These are phyloP conservation scores for Alternaria solani DNA, from an alignment of 2,329 filamentous ascomycete genomes.

Conservation along the genomic window DNA sequence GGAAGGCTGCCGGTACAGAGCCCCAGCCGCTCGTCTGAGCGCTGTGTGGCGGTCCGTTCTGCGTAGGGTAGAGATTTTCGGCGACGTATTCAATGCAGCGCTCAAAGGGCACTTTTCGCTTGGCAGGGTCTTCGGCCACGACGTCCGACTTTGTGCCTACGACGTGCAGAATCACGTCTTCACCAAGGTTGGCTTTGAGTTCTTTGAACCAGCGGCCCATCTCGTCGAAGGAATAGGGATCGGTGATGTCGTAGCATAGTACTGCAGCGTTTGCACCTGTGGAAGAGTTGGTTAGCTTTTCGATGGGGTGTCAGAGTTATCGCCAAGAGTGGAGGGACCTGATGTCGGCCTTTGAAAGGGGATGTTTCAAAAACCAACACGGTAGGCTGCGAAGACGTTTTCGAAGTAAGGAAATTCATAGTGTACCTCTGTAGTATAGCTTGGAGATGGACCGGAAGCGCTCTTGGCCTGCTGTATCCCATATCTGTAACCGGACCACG, in stretches of 20 bases:
- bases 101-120: constrained; percentile 89
- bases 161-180: constrained; percentile 88
- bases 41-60: constrained; percentile 25
- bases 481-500: constrained; percentile 89
- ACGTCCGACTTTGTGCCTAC: constrained; percentile 84
- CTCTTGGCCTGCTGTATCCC: constrained; percentile 96
- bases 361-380: neutral
- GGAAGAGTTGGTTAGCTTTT: neutral
- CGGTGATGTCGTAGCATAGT: constrained; percentile 93
- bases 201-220: constrained; percentile 93
- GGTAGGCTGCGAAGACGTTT: neutral
- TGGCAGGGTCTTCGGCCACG: constrained; percentile 80
- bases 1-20: constrained; percentile 48
- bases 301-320: neutral
- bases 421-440: constrained; percentile 80
- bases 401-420: constrained; percentile 6
- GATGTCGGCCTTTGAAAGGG: neutral
- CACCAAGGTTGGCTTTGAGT: constrained; percentile 76
- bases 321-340: neutral
- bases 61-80: constrained; percentile 83
- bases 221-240: constrained; percentile 83
- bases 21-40: constrained; percentile 37
- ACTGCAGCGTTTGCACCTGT: constrained; percentile 88
- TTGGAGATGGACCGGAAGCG: constrained; percentile 93
- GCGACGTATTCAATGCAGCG: constrained; percentile 95